Evolutionary conservation across 164 flowering plant genomes (phyloP), one percentile per base, ranked within the genome.

Genomic region (Amborella trichopoda): DNA sequence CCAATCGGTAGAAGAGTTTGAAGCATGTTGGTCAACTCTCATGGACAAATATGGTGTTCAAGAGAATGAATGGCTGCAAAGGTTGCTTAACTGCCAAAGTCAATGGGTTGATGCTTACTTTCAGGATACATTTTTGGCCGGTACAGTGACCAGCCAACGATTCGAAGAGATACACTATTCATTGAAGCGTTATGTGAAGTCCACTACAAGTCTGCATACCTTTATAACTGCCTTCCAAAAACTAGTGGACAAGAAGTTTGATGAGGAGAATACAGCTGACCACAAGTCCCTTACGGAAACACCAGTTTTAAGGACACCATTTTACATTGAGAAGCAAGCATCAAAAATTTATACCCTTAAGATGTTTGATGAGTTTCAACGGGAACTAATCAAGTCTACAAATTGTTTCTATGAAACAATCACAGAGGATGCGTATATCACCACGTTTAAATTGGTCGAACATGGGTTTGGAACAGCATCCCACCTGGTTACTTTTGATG

Each of bases 51-150:
- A 49, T 26, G 41, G 19, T 26, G 30, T 49, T 23, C 30, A 23
- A 14, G 45, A 41, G 45, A 46, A 45, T 25, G 28, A 26, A 18
- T 45, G 58, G 58, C 4, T 54, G n/a, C 32, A 26, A 20, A 33
- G 28, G 26, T 13, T 54, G 23, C 46, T 34, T 19, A 38, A 36
- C 18, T 32, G 27, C 11, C 42, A 44, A 20, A 42, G 16, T 18
- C 58, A 45, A 19, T 54, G 58, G 58, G 58, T 37, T 3, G 33
- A 43, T 6, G 40, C 24, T 9, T 54, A 34, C 23, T 26, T 54
- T 16, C 49, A 23, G 23, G 49, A 54, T 26, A 25, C 36, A 13
- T 44, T 54, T 23, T 45, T 34, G 20, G 50, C 44, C 11, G 50
- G 26, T 16, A 26, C 46, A 26, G 22, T 36, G 34, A 20, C 50